A percentile compares a stretch with the other conserved stretches of the same genome.
These are phyloP conservation scores for Gossypium schwendimanii DNA, from an alignment of 441 rosid species.

Conservation along the genomic window DNA sequence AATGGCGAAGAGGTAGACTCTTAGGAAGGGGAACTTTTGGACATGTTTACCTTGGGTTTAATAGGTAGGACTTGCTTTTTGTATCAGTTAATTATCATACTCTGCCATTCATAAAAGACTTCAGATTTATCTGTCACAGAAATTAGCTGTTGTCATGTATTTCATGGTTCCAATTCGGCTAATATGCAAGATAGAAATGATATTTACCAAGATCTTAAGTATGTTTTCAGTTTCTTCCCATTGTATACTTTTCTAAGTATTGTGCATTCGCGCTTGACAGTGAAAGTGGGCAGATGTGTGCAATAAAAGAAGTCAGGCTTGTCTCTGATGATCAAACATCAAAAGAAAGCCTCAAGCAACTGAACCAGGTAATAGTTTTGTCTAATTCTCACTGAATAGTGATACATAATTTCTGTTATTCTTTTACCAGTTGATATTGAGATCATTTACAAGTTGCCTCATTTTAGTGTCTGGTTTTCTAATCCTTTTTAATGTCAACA, in stretches of 20 bases:
- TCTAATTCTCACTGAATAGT: constrained; percentile 6
- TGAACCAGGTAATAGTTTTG: constrained; percentile 62
- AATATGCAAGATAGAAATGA: not conserved
- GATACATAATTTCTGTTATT: not conserved
- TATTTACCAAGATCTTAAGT: not conserved
- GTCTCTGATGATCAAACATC: constrained; percentile 73
- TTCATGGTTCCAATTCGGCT: not conserved
- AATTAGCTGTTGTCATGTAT: not conserved
- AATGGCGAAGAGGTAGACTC: constrained; percentile 87
- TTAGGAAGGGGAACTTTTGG: constrained; percentile 94
- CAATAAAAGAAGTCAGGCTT: constrained; percentile 88
- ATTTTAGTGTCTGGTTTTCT: constrained; percentile 7
- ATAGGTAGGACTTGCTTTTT: constrained; percentile 46
- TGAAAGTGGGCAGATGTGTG: constrained; percentile 91
- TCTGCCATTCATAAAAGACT: not conserved
- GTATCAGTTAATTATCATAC: not conserved
- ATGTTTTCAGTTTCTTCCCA: not conserved
- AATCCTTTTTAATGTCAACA: constrained; percentile 29
- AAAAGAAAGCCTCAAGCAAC: constrained; percentile 82
- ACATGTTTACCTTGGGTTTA: constrained; percentile 81
- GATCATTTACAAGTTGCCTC: not conserved
- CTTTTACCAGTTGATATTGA: not conserved
- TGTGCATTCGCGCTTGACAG: constrained; percentile 30
- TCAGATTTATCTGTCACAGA: not conserved
- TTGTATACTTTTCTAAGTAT: constrained; percentile 12